Evolutionary conservation across 73 alveolate genomes (phyloP), one percentile per base, ranked within the genome.

Genomic region (Uronychia setigera): DNA sequence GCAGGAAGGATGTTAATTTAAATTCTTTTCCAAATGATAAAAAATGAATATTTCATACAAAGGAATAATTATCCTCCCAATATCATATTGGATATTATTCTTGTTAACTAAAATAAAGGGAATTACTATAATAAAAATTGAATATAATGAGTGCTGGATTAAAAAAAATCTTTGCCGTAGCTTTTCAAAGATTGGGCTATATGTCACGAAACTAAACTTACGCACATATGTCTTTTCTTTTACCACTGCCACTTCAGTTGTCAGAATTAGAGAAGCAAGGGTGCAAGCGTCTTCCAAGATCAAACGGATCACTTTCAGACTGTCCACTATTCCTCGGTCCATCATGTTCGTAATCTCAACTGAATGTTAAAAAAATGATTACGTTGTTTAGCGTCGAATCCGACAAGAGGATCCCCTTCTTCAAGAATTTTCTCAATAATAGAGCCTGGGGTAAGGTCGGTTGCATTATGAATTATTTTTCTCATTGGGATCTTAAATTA

Each of bases 241-340:
- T 33, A 91, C 82, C 19, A 91, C 87, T 46, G 57, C 35, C 29
- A 87, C 75, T 78, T 91, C 96, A 19, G 94, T 91, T 29, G 91
- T 91, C 32, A 91, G 34, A 27, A 91, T 74, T 88, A 91, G 32
- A 26, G 86, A 74, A 35, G 96, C 94, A 26, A 91, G 80, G 25
- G 86, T 58, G 29, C 81, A 76, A 27, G 94, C 67, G 80, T 89
- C 93, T 77, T 91, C 84, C 32, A 91, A 35, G 26, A 89, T 84
- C 27, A 74, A 59, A 29, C 58, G 79, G 59, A 91, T 76, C 74
- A 91, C 96, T 59, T 77, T 82, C 33, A 74, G 46, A 46, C 92
- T 77, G 35, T 91, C 96, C 19, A 91, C 83, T 13, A 91, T 87
- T 59, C 96, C 96, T 33, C 80, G 80, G 27, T 91, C 96, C 28